Base-by-base conservation (phyloP, 805 yeast genomes). In the Nakazawaea pomicola region DNA sequence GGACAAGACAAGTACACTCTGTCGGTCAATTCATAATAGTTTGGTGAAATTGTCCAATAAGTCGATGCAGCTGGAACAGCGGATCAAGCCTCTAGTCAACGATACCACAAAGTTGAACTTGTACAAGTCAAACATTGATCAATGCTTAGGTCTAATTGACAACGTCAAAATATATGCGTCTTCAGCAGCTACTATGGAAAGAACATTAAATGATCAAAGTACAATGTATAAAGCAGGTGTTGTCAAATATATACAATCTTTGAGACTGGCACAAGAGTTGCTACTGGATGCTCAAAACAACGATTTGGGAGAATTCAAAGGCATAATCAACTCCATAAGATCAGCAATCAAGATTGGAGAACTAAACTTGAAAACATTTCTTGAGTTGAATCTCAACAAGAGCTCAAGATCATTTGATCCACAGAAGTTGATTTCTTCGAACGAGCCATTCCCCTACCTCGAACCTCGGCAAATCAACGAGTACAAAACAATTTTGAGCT, bases 61-160 rank as follows among this genome's bases (percentile, higher is more conserved):
- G 39, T 71, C 89, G 6, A 55, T 66, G 18, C 67, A 68, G 17
- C 83, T 91, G 1, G 76, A 79, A 44, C 60, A 62, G 23, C 70
- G 84, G 18, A 77, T 91, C 50, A 74, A 76, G 37, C 96, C 97
- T 1, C 76, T 87, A 34, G 68, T 84, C 29, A 68, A 72, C 6
- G 77, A 78, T 43, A 82, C 84, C 37, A 76, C 76, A 48, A 64
- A 68, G 41, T 58, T 83, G 43, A 76, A 75, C 29, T 57, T 68
- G 1, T 70, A 77, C 47, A 80, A 78, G 50, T 57, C 62, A 30
- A 81, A 80, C 48, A 73, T 81, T 36, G 80, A 77, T 36, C 67
- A 71, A 23, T 75, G 81, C 3, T 56, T 78, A 40, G 59, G 60
- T 28, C 60, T 76, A 1, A 65, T 70, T 17, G 65, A 72, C 40